These are phyloP conservation scores for Candida neerlandica DNA, from an alignment of 1,139 yeast genomes.

Conservation along the genomic window DNA sequence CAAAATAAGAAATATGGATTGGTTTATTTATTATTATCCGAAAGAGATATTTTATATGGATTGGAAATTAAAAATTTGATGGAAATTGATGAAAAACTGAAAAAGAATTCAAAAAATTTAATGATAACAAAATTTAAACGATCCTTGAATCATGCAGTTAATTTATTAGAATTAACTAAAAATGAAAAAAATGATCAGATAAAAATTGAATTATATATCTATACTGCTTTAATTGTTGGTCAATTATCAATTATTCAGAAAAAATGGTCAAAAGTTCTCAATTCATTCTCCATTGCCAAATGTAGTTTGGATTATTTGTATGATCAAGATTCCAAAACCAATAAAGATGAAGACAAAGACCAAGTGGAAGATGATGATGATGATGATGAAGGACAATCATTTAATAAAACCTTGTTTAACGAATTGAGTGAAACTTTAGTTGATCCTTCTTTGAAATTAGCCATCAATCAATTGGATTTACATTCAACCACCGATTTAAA, in stretches of 20 bases:
- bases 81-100: slow-evolving; percentile 49
- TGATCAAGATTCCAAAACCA: slow-evolving; percentile 10
- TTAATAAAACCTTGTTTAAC: slow-evolving; percentile 47
- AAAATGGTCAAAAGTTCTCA: slow-evolving; percentile 58
- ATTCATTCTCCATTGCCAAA: slow-evolving; percentile 61
- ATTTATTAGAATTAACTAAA: slow-evolving; percentile 45
- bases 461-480: slow-evolving; percentile 47
- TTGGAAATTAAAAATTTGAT: slow-evolving; percentile 61
- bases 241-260: slow-evolving; percentile 56
- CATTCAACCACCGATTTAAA: slow-evolving; percentile 45
- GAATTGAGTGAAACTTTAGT: slow-evolving; percentile 63
- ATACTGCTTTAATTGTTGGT: slow-evolving; percentile 64
- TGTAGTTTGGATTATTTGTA: slow-evolving; percentile 58
- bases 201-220: slow-evolving; percentile 60
- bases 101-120: slow-evolving; percentile 52
- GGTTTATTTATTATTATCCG: slow-evolving; percentile 58
- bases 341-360: slow-evolving; percentile 16
- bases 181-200: slow-evolving; percentile 27
- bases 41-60: slow-evolving; percentile 70
- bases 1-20: slow-evolving; percentile 49
- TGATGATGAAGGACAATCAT: slow-evolving; percentile 22
- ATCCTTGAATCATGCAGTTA: slow-evolving; percentile 50
- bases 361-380: slow-evolving; percentile 20
- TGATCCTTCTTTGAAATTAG: slow-evolving; percentile 68
- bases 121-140: slow-evolving; percentile 70